phyloP scores from a whole-genome alignment of 73 alveolate genomes.

The Tetrahymena thermophila region DNA sequence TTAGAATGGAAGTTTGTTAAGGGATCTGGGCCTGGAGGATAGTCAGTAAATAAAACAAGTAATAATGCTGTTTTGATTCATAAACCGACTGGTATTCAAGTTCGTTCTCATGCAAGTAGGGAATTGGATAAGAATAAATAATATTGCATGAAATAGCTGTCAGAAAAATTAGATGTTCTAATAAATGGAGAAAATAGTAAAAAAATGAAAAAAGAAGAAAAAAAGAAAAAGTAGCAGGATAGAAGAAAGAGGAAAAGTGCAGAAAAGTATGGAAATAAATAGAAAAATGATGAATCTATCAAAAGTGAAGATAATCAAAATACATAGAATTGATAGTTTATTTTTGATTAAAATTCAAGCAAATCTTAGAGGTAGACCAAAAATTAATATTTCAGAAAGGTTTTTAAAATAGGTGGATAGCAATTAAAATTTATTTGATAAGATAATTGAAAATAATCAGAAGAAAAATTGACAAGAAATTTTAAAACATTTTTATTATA shows the following conservation, averaged over 20 bases:
- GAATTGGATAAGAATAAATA: neutral
- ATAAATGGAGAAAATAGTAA: neutral
- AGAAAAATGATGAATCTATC: neutral
- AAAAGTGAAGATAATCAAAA: neutral
- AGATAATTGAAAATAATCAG: no score
- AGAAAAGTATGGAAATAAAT: neutral
- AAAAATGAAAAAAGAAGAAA: neutral
- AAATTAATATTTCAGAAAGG: neutral
- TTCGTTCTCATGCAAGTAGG: neutral
- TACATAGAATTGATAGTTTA: neutral
- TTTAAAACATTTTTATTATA: no score
- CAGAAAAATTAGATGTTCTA: neutral
- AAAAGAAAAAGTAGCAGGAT: neutral
- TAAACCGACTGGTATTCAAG: neutral
- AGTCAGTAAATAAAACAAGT: neutral
- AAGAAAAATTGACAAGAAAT: no score
- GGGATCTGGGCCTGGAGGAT: neutral
- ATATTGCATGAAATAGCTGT: neutral
- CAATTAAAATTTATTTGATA: no score
- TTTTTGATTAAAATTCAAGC: neutral
- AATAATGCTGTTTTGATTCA: neutral
- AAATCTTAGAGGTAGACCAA: neutral
- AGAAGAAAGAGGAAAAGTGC: neutral
- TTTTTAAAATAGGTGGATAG: neutral
- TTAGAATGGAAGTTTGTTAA: neutral